These are phyloP conservation scores for Trichophyton mentagrophytes DNA, from an alignment of 2,329 filamentous ascomycete species.

Conservation along the genomic window DNA sequence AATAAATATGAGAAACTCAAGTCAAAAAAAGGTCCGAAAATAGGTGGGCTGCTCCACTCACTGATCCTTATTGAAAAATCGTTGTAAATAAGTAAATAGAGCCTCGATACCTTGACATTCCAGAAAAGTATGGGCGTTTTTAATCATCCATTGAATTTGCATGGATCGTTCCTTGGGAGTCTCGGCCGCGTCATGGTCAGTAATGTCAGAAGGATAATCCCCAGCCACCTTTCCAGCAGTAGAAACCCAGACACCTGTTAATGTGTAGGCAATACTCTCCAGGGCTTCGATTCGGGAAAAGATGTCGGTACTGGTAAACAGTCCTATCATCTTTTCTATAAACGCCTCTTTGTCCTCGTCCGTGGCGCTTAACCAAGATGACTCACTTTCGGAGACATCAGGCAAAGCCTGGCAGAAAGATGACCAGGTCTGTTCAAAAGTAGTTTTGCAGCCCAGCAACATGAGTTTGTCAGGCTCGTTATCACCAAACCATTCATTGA, in stretches of 20 bases:
- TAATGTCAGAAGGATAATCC: constrained; percentile 21
- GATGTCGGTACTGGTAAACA: constrained; percentile 28
- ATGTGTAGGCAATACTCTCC: constrained; percentile 39
- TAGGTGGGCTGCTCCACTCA: not conserved
- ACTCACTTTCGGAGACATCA: constrained; percentile 26
- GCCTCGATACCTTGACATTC: constrained; percentile 25
- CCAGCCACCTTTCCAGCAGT: constrained; percentile 42
- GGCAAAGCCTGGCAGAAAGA: constrained; percentile 32
- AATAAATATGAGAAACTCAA: not conserved
- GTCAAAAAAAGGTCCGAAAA: not conserved
- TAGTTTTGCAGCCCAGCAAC: constrained; percentile 58
- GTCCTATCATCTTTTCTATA: constrained; percentile 26
- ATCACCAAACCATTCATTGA: constrained; percentile 97
- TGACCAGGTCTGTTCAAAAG: constrained; percentile 67
- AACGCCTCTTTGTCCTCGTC: constrained; percentile 38
- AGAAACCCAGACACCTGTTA: constrained; percentile 57
- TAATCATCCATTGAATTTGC: constrained; percentile 37
- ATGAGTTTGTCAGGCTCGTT: constrained; percentile 73
- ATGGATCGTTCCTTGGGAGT: constrained; percentile 36
- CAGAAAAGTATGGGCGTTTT: constrained; percentile 28
- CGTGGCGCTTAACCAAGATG: constrained; percentile 55
- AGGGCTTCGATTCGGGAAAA: constrained; percentile 33
- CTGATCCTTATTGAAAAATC: constrained; percentile 28
- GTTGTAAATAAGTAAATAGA: constrained; percentile 27
- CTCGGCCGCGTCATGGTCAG: constrained; percentile 28